Conservation (phyloP, 2,329 filamentous ascomycete genomes). For the Didymosphaeria variabile region DNA sequence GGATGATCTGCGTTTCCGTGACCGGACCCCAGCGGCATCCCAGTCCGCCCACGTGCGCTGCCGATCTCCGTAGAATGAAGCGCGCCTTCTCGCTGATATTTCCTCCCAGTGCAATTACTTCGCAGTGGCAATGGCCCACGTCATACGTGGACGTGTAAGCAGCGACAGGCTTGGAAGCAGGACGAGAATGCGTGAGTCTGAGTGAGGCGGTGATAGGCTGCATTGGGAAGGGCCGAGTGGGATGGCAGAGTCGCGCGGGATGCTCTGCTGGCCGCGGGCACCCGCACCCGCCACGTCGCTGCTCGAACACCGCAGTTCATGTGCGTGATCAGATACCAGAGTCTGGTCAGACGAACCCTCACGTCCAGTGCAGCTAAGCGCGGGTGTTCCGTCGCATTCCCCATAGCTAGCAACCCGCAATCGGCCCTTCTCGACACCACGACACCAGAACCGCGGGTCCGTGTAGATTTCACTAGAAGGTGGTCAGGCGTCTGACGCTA, state of each 20-base stretch:
- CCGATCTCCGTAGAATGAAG: slow-evolving; percentile 7
- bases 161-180: not conserved
- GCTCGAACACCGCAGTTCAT: not conserved
- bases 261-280: not conserved
- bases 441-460: not conserved
- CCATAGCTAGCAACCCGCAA: not conserved
- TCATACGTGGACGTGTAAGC: not conserved
- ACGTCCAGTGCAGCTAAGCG: not conserved
- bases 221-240: not conserved
- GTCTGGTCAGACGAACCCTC: not conserved
- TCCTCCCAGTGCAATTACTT: not conserved
- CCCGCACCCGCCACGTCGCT: not conserved
- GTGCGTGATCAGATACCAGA: slow-evolving; percentile 1
- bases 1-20: not conserved
- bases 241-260: slow-evolving; percentile 3
- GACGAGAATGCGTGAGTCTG: not conserved
- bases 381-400: not conserved
- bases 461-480: not conserved
- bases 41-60: slow-evolving; percentile 10
- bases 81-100: not conserved
- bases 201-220: slow-evolving; percentile 1
- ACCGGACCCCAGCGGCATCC: not conserved
- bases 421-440: not conserved
- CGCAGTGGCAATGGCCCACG: no score
- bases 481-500: not conserved